Conservation (phyloP, 306 rosid species). For the Trifolium repens region DNA sequence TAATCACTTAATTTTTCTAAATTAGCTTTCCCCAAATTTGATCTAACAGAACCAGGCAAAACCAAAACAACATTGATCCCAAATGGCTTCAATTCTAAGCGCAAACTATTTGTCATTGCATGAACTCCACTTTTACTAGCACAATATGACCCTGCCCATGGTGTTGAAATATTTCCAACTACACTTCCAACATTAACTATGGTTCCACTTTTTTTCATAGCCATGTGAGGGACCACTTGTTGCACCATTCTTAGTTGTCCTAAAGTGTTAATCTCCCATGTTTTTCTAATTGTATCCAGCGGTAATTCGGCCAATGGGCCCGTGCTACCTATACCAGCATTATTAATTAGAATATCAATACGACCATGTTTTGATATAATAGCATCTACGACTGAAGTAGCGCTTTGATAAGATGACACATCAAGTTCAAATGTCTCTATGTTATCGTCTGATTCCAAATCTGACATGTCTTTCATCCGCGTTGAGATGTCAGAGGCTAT, state of each 20-base stretch:
- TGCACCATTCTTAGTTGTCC: constrained; percentile 82
- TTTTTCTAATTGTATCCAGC: constrained; percentile 52
- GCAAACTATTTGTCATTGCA: constrained; percentile 66
- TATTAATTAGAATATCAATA: constrained; percentile 69
- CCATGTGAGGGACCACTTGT: constrained; percentile 84
- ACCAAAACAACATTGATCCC: constrained; percentile 73
- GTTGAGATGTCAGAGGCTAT: constrained; percentile 66
- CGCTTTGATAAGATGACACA: constrained; percentile 70
- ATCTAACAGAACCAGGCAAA: constrained; percentile 74
- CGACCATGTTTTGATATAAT: constrained; percentile 60
- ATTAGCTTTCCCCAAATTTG: constrained; percentile 69
- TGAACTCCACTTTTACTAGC: constrained; percentile 71
- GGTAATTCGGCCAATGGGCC: constrained; percentile 87
- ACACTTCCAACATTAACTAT: constrained; percentile 78
- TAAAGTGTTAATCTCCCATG: constrained; percentile 79
- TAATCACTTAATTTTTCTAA: constrained; percentile 45
- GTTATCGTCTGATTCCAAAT: constrained; percentile 43
- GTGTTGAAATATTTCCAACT: constrained; percentile 72
- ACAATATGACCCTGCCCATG: constrained; percentile 90
- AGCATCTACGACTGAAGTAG: constrained; percentile 48
- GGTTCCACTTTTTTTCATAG: constrained; percentile 52
- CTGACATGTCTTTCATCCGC: constrained; percentile 58
- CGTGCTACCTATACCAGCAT: constrained; percentile 75
- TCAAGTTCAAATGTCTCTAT: constrained; percentile 69
- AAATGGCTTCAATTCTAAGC: constrained; percentile 75